Evolutionary conservation across 2,329 filamentous ascomycete genomes (phyloP).

Genomic region (Laburnicola sp.): DNA sequence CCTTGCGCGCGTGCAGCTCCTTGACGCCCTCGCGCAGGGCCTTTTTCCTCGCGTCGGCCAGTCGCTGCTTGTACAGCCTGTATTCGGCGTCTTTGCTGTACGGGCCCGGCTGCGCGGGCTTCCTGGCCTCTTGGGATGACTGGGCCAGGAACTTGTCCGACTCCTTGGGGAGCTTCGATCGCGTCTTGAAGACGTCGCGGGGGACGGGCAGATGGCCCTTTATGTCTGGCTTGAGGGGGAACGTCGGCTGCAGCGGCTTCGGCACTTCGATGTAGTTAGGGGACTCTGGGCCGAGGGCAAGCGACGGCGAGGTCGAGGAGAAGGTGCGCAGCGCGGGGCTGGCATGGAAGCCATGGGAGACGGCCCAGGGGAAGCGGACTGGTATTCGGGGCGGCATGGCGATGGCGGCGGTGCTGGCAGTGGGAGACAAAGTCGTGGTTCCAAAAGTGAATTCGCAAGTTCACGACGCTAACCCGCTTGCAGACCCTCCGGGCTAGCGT

Average conservation of each 20-base stretch:
- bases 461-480: neutral
- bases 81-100: conserved; percentile 52
- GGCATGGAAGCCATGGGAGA: conserved; percentile 18
- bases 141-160: conserved; percentile 62
- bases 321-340: conserved; percentile 41
- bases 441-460: conserved; percentile 9
- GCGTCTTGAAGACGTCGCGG: conserved; percentile 70
- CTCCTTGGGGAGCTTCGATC: conserved; percentile 55
- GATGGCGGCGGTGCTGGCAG: conserved; percentile 13
- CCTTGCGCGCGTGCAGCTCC: conserved; percentile 61
- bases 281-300: conserved; percentile 75
- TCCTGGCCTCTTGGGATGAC: conserved; percentile 60
- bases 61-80: conserved; percentile 68
- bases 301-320: conserved; percentile 49
- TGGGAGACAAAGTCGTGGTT: conserved; percentile 19
- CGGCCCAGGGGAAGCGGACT: conserved; percentile 42
- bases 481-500: neutral
- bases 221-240: conserved; percentile 53
- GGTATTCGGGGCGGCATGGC: conserved; percentile 49
- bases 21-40: conserved; percentile 73
- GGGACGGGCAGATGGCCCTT: conserved; percentile 85
- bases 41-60: conserved; percentile 71
- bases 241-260: conserved; percentile 70
- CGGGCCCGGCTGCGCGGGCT: conserved; percentile 38
- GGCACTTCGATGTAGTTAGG: conserved; percentile 86